These are phyloP conservation scores for Diplodia seriata DNA, from an alignment of 2,329 filamentous ascomycete species.

Conservation along the genomic window DNA sequence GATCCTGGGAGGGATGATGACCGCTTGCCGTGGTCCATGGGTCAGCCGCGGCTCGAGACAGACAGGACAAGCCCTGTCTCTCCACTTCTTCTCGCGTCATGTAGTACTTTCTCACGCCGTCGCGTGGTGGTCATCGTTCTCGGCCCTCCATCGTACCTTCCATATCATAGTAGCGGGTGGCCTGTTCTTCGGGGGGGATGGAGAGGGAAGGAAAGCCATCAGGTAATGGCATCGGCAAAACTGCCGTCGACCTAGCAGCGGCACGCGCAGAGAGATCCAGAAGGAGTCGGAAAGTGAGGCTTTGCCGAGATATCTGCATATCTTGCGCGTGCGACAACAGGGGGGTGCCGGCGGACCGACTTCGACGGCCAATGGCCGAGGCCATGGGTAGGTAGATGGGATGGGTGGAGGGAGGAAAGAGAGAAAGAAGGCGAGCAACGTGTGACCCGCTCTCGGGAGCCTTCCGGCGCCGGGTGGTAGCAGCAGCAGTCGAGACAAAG, in stretches of 20 bases:
- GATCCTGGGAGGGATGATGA: background rate
- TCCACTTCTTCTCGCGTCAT: background rate
- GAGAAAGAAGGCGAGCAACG: background rate
- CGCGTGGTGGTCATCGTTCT: background rate
- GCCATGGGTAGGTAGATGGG: background rate
- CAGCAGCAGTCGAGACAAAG: background rate
- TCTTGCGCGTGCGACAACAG: background rate
- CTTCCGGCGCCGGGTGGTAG: slow-evolving; percentile 7
- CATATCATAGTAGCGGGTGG: background rate
- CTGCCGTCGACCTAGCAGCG: background rate
- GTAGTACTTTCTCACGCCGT: background rate
- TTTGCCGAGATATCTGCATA: background rate
- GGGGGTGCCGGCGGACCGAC: background rate
- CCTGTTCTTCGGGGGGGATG: background rate
- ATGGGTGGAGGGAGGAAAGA: background rate
- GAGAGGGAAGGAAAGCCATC: background rate
- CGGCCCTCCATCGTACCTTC: background rate
- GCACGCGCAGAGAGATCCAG: background rate
- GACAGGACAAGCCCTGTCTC: background rate
- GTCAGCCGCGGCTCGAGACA: background rate
- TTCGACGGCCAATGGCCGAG: background rate
- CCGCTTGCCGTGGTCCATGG: background rate
- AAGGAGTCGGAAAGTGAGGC: background rate
- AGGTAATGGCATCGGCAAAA: background rate
- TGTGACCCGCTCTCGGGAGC: slow-evolving; percentile 10